A percentile compares a stretch with the other conserved stretches of the same genome.
Evolutionary conservation across 176 grass and related monocot species (phyloP).

Genomic region (Carex scoparia): DNA sequence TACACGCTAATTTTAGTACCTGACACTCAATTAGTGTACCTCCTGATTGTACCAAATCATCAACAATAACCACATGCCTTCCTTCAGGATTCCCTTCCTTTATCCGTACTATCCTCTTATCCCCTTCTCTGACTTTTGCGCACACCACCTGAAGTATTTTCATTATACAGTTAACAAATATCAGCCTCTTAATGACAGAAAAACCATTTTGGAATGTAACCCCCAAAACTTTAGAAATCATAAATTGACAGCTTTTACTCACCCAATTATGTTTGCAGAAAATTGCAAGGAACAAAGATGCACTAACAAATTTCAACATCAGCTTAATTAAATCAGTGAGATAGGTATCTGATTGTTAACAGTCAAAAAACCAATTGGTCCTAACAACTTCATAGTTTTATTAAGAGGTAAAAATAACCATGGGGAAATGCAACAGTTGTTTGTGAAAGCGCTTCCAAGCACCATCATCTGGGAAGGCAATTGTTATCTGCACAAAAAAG

Average conservation of each 20-base stretch:
- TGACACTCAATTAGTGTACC: slow-evolving; percentile 92
- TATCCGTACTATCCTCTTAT: slow-evolving; percentile 74
- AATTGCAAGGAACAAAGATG: background rate
- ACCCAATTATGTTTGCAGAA: background rate
- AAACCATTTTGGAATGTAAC: background rate
- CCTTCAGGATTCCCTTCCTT: slow-evolving; percentile 85
- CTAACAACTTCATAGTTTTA: slow-evolving; percentile 3
- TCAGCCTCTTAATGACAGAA: background rate
- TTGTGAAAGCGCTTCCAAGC: slow-evolving; percentile 99
- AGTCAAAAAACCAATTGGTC: background rate
- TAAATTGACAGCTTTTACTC: background rate
- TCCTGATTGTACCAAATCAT: slow-evolving; percentile 94
- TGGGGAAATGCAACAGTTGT: slow-evolving; percentile 65
- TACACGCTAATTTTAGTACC: slow-evolving; percentile 35
- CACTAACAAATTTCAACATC: background rate
- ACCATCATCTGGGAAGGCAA: slow-evolving; percentile 99
- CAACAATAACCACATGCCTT: slow-evolving; percentile 89
- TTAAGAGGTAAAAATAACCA: slow-evolving; percentile 32
- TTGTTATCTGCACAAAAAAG: slow-evolving; percentile 52
- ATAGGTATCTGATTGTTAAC: background rate
- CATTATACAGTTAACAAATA: background rate
- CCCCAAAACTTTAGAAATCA: background rate
- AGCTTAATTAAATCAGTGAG: background rate
- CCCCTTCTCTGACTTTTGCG: slow-evolving; percentile 78
- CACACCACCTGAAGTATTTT: slow-evolving; percentile 60